Conservation (phyloP, 495 filamentous ascomycete species). For the Podospora comata region DNA sequence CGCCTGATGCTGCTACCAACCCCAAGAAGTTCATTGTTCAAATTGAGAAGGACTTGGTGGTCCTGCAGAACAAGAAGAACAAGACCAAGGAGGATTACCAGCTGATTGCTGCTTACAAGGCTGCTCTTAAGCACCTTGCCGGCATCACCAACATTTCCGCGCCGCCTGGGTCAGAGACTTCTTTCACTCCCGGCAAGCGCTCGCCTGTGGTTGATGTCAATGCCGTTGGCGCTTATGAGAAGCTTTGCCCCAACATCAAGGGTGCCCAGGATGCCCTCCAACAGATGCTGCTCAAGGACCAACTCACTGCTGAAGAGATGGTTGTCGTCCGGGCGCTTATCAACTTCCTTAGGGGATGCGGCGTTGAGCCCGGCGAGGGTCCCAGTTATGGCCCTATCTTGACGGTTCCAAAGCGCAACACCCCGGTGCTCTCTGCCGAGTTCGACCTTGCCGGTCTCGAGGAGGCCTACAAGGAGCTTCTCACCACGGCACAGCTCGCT, state of each 20-base stretch:
- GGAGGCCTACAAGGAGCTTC: constrained; percentile 18
- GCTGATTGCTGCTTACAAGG: constrained; percentile 29
- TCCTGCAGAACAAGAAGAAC: constrained; percentile 32
- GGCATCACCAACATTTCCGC: constrained; percentile 28
- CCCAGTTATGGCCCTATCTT: neutral
- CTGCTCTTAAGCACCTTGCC: constrained; percentile 26
- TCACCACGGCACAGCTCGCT: constrained; percentile 5
- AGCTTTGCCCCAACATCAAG: constrained; percentile 23
- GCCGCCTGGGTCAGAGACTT: constrained; percentile 26
- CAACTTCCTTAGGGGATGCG: neutral
- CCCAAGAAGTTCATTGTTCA: constrained; percentile 28
- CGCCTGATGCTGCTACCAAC: constrained; percentile 23
- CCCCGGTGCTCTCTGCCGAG: constrained; percentile 1
- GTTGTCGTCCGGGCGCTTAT: constrained; percentile 2
- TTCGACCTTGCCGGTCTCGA: constrained; percentile 26
- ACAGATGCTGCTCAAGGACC: constrained; percentile 25
- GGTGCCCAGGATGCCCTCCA: constrained; percentile 24
- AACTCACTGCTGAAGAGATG: constrained; percentile 28
- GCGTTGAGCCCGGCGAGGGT: neutral
- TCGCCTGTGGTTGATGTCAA: neutral
- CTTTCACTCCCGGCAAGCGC: constrained; percentile 32
- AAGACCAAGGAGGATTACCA: constrained; percentile 27
- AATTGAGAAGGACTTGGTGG: constrained; percentile 26
- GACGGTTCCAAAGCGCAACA: constrained; percentile 15
- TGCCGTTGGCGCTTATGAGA: constrained; percentile 11